Percentiles rank a stretch among this genome's conserved stretches.
Evolutionary conservation across 371 early-diverging fungal species (phyloP).

Genomic region (Rhizopus stolonifer): DNA sequence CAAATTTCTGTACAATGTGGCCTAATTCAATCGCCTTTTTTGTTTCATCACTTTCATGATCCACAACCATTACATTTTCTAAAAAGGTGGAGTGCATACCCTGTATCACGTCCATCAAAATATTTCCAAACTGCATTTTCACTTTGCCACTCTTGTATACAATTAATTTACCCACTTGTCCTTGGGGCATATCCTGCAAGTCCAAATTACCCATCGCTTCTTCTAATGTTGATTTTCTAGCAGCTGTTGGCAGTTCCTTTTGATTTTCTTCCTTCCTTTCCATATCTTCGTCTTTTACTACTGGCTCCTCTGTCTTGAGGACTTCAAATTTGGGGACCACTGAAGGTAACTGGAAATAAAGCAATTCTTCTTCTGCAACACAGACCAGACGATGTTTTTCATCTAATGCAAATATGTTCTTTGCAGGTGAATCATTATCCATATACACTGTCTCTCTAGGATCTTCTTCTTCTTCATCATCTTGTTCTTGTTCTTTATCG

Average conservation of each 20-base stretch:
- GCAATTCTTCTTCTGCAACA: conserved; percentile 42
- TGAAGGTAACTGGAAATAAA: conserved; percentile 47
- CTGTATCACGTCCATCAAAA: conserved; percentile 60
- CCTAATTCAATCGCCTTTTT: conserved; percentile 63
- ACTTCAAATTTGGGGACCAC: conserved; percentile 48
- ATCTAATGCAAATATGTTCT: conserved; percentile 40
- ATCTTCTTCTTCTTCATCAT: conserved; percentile 9
- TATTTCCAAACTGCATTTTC: conserved; percentile 65
- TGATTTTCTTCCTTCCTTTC: conserved; percentile 26
- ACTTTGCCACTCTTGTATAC: conserved; percentile 74
- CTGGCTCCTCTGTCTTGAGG: conserved; percentile 19
- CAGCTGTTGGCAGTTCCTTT: conserved; percentile 38
- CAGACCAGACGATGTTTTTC: conserved; percentile 35
- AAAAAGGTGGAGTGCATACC: conserved; percentile 63
- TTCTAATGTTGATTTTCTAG: conserved; percentile 38
- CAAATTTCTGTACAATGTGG: conserved; percentile 61
- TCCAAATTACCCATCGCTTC: conserved; percentile 33
- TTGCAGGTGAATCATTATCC: conserved; percentile 49
- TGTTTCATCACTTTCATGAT: conserved; percentile 46
- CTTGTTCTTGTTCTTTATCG: neutral
- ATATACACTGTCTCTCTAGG: conserved; percentile 16
- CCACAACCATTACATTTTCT: conserved; percentile 62
- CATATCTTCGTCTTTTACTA: conserved; percentile 36
- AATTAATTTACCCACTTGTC: conserved; percentile 66
- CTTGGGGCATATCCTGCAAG: conserved; percentile 49